Base-by-base conservation (phyloP, 2,329 filamentous ascomycete genomes). In the Aureobasidium sp. region DNA sequence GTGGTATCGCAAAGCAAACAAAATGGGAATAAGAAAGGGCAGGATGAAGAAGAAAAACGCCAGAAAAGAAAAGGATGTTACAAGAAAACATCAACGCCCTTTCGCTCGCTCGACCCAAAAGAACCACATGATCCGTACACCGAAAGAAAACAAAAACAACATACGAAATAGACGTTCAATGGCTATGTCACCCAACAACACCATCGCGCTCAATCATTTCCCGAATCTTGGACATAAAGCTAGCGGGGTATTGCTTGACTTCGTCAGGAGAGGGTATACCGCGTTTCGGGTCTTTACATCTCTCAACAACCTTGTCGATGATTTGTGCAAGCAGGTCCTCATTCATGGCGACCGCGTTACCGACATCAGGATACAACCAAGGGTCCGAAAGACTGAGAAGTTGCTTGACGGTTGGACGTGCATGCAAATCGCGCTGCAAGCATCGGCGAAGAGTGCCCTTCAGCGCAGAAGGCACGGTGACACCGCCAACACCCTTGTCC, bases 401-500 rank as follows among this genome's bases (percentile, higher is more conserved):
- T 62, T 85, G 78, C 8, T 77, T 75, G 30, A 85, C 78, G 3
- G 80, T 85, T 9, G 84, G 84, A 41, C 85, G 75, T 44, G 79
- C 74, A 2, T 76, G 75, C 25, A 82, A 79, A 65, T 86, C 82
- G 41, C 85, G 79, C 64, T 85, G 79, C 32, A 87, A 71, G 66
- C 85, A 87, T 44, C 77, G 74, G 58, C 79, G 79, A 49, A 87
- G 69, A 0, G 82, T 85, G 34, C 77, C 76, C 63, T 82, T 78
- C 14, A 87, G 73, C 2, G 80, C 78, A 4, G 79, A 75, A 0
- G 84, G 82, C 0, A 87, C 77, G 2, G 76, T 71, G 0, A 80
- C 75, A 10, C 79, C 86, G 47, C 90, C 90, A 55, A 91, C 77
- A 13, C 87, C 90, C 3, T 81, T 79, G 1, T 85, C 80, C 0